Conservation (phyloP, 805 yeast genomes). For the Lachancea thermotolerans region DNA sequence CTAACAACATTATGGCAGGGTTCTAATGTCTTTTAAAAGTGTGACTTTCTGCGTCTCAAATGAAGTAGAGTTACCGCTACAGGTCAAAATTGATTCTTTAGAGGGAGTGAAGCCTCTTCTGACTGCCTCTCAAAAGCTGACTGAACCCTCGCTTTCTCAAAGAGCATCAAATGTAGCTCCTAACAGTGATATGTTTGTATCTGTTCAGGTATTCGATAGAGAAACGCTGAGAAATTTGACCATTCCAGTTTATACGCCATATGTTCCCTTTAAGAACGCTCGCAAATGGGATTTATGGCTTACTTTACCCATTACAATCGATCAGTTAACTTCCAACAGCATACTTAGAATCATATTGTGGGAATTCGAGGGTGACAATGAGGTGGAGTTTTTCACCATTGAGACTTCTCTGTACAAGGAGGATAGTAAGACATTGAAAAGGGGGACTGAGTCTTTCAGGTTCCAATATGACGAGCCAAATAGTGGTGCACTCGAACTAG, state of each 20-base stretch:
- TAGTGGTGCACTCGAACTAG: constrained; percentile 23
- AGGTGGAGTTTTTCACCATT: constrained; percentile 52
- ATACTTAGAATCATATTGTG: constrained; percentile 55
- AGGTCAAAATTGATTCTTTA: constrained; percentile 41
- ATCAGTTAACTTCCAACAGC: constrained; percentile 62
- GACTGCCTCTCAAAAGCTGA: constrained; percentile 40
- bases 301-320: constrained; percentile 61
- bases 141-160: constrained; percentile 40
- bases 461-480: constrained; percentile 32
- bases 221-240: constrained; percentile 42
- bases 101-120: constrained; percentile 40
- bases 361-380: constrained; percentile 56
- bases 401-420: constrained; percentile 52
- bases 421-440: constrained; percentile 51
- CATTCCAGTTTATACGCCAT: constrained; percentile 43
- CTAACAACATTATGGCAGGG: not conserved
- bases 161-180: constrained; percentile 35
- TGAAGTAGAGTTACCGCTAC: constrained; percentile 45
- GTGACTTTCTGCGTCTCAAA: constrained; percentile 52
- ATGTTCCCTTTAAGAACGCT: constrained; percentile 38
- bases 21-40: constrained; percentile 28
- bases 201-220: constrained; percentile 38
- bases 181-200: constrained; percentile 36
- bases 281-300: constrained; percentile 70
- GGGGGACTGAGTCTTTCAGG: constrained; percentile 60